phyloP scores from a whole-genome alignment of 2,329 filamentous ascomycete genomes.

The Pezicula rhizophila region DNA sequence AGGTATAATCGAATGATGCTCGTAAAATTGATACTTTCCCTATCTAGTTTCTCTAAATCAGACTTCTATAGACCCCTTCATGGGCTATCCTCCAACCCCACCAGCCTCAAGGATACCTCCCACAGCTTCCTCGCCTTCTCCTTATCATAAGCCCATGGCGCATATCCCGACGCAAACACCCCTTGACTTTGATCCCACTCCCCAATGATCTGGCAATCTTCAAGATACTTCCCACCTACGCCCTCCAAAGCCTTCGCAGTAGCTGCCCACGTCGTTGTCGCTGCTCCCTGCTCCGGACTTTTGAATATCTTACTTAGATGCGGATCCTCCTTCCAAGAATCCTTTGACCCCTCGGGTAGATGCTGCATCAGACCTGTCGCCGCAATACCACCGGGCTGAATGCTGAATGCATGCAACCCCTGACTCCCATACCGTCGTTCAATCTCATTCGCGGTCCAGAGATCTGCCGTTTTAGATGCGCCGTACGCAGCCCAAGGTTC shows the following conservation, averaged over 20 bases:
- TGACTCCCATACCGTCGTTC: constrained; percentile 36
- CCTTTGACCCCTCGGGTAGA: constrained; percentile 9
- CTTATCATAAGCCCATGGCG: constrained; percentile 29
- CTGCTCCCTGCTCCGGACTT: constrained; percentile 31
- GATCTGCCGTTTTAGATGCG: constrained; percentile 39
- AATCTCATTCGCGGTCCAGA: constrained; percentile 41
- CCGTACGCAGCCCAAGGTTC: constrained; percentile 33
- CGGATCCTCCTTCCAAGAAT: constrained; percentile 1
- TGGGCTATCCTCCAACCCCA: neutral
- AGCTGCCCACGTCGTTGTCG: constrained; percentile 36
- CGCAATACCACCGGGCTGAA: constrained; percentile 39
- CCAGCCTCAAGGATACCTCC: constrained; percentile 11
- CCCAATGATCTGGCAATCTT: constrained; percentile 31
- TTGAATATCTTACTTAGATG: constrained; percentile 6
- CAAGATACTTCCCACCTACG: constrained; percentile 40
- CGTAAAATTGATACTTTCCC: no score
- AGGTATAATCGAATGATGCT: no score
- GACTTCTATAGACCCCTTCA: no score
- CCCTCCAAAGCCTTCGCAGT: constrained; percentile 24
- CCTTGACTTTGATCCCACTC: constrained; percentile 20
- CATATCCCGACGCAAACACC: constrained; percentile 16
- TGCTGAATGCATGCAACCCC: constrained; percentile 33
- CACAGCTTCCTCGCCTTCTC: constrained; percentile 34
- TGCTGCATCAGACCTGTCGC: constrained; percentile 26
- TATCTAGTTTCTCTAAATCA: no score